A percentile compares a stretch with the other conserved stretches of the same genome.
These are phyloP conservation scores for Phylloporus gajari DNA, from an alignment of 1,284 basidiomycete genomes.

Conservation along the genomic window DNA sequence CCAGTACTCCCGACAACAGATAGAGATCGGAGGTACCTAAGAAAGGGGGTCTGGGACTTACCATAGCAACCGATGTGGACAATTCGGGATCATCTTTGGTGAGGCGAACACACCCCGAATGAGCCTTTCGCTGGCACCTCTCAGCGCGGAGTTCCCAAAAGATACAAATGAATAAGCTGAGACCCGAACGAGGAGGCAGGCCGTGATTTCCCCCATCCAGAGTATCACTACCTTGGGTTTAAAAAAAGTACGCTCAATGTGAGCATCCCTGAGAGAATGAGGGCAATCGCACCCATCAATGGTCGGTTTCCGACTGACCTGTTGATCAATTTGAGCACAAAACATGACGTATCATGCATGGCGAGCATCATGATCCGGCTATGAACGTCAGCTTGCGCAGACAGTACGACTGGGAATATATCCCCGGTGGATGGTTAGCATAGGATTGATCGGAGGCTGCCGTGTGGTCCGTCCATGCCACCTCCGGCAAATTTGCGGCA, in stretches of 20 bases:
- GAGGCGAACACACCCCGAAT: constrained; percentile 10
- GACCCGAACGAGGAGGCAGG: constrained; percentile 14
- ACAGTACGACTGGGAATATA: constrained; percentile 7
- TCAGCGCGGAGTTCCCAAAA: background rate
- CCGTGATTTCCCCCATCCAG: constrained; percentile 19
- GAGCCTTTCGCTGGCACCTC: constrained; percentile 6
- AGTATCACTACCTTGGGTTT: constrained; percentile 9
- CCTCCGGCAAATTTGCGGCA: constrained; percentile 17
- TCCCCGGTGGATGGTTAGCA: constrained; percentile 14
- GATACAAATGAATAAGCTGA: constrained; percentile 9
- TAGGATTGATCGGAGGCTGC: constrained; percentile 26
- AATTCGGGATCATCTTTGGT: constrained; percentile 8
- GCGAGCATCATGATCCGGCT: constrained; percentile 18
- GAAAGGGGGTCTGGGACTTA: constrained; percentile 3
- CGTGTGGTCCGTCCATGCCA: constrained; percentile 18
- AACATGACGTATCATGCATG: constrained; percentile 21
- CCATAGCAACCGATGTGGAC: constrained; percentile 8
- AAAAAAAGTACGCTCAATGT: background rate
- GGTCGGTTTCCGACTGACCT: background rate
- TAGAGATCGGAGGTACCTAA: constrained; percentile 3
- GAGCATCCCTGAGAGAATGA: constrained; percentile 2
- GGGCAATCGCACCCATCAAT: background rate
- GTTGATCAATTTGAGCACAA: background rate
- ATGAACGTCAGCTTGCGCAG: constrained; percentile 21
- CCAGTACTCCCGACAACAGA: constrained; percentile 1